A percentile compares a stretch with the other conserved stretches of the same genome.
Evolutionary conservation across 495 filamentous ascomycete genomes (phyloP).

Genomic region (Tirmania nivea): DNA sequence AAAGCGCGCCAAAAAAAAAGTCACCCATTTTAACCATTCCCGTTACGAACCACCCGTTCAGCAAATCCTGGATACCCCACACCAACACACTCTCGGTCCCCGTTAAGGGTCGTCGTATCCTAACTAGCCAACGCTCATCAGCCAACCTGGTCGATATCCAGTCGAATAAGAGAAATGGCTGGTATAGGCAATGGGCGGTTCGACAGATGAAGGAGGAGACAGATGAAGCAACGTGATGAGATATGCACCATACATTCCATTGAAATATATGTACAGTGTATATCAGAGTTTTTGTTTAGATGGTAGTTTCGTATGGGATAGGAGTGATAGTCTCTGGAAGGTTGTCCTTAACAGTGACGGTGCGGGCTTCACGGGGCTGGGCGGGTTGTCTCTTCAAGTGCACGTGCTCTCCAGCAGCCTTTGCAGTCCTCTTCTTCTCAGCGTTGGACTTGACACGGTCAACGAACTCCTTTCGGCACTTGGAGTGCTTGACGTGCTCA

Average conservation of each 20-base stretch:
- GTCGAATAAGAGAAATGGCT: background rate
- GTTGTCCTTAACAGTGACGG: conserved; percentile 52
- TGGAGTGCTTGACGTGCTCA: conserved; percentile 86
- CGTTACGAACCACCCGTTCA: background rate
- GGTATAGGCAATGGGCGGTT: background rate
- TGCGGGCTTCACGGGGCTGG: conserved; percentile 56
- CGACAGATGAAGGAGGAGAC: background rate
- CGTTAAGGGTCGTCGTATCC: background rate
- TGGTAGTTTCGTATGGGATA: conserved; percentile 91
- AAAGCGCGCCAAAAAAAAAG: background rate
- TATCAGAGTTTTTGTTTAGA: conserved; percentile 35
- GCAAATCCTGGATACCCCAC: background rate
- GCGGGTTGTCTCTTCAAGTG: conserved; percentile 79
- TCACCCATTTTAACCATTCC: background rate
- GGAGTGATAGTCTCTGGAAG: conserved; percentile 77
- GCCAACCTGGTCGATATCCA: background rate
- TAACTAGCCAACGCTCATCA: background rate
- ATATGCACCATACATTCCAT: background rate
- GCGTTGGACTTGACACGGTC: conserved; percentile 91
- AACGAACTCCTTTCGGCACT: conserved; percentile 88
- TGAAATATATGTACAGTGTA: conserved; percentile 4
- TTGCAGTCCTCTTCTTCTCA: conserved; percentile 72
- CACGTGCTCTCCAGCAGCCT: conserved; percentile 62
- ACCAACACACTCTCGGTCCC: background rate
- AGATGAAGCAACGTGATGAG: background rate